phyloP scores from a whole-genome alignment of 2,329 filamentous ascomycete genomes.

The Stachybotrys echinatus region DNA sequence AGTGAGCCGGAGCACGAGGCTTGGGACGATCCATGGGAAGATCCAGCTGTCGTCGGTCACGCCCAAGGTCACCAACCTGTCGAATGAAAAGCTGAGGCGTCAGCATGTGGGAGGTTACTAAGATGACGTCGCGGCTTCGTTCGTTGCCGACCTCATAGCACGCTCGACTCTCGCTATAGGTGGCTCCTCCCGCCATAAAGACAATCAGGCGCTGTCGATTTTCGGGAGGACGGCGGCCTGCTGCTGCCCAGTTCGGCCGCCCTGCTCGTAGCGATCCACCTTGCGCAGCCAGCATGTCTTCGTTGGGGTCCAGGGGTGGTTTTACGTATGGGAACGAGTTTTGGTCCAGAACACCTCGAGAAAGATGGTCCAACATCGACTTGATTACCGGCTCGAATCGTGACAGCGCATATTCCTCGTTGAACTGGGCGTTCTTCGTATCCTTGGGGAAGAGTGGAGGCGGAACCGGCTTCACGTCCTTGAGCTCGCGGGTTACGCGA shows the following conservation, averaged over 20 bases:
- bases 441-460: conserved; percentile 70
- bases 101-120: conserved; percentile 89
- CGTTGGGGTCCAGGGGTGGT: conserved; percentile 59
- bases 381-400: conserved; percentile 81
- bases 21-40: conserved; percentile 77
- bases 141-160: conserved; percentile 82
- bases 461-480: conserved; percentile 64
- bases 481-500: conserved; percentile 61
- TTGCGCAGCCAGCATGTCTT: conserved; percentile 49
- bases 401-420: conserved; percentile 79
- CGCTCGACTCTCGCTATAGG: conserved; percentile 80
- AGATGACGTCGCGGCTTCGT: conserved; percentile 75
- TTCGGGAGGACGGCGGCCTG: conserved; percentile 65
- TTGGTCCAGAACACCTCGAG: conserved; percentile 62
- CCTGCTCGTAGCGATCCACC: conserved; percentile 81
- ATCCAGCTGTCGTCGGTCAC: conserved; percentile 69
- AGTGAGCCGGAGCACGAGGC: conserved; percentile 75
- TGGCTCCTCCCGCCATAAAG: conserved; percentile 93
- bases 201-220: conserved; percentile 87
- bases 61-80: conserved; percentile 74
- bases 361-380: conserved; percentile 71
- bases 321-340: conserved; percentile 67
- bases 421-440: conserved; percentile 43
- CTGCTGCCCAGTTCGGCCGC: conserved; percentile 92
- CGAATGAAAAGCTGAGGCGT: conserved; percentile 77